Percentiles rank a stretch among this genome's conserved stretches.
Evolutionary conservation across 2,329 filamentous ascomycete genomes (phyloP).

Genomic region (Stylonectria norvegica): DNA sequence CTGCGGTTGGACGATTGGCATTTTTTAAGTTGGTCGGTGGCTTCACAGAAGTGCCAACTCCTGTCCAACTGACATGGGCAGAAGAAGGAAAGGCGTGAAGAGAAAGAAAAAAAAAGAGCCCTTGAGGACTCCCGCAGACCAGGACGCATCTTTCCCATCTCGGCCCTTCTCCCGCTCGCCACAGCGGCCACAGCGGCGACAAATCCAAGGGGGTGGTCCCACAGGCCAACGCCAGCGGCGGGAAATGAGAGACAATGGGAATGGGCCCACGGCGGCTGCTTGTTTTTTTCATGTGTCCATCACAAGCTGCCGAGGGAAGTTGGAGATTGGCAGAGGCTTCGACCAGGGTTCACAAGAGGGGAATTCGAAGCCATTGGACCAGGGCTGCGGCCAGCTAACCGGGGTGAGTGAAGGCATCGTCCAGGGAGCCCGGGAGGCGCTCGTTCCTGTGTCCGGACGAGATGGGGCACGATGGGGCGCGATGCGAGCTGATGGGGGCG

Average conservation of each 20-base stretch:
- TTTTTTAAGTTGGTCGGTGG: background rate
- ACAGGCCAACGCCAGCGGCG: conserved; percentile 19
- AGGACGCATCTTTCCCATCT: conserved; percentile 10
- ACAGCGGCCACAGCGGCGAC: conserved; percentile 1
- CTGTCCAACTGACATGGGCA: background rate
- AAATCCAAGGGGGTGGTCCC: conserved; percentile 8
- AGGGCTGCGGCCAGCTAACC: background rate
- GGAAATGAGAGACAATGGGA: conserved; percentile 9
- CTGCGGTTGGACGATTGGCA: background rate
- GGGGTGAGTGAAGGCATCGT: conserved; percentile 3
- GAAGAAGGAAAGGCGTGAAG: no score
- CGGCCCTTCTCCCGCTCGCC: conserved; percentile 12
- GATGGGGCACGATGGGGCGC: conserved; percentile 1
- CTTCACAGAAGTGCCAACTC: background rate
- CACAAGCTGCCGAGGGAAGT: conserved; percentile 29
- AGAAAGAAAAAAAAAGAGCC: no score
- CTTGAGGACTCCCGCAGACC: no score
- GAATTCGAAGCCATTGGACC: background rate
- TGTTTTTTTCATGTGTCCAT: conserved; percentile 17
- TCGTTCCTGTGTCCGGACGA: conserved; percentile 7
- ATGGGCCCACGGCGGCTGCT: conserved; percentile 2
- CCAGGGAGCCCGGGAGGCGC: conserved; percentile 6
- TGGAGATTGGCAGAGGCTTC: conserved; percentile 5
- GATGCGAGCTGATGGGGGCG: conserved; percentile 5
- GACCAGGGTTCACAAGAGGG: background rate